Evolutionary conservation across 2,329 filamentous ascomycete species (phyloP), one percentile per base, ranked within the genome.

Genomic region (Phyllosticta citrichinensis): DNA sequence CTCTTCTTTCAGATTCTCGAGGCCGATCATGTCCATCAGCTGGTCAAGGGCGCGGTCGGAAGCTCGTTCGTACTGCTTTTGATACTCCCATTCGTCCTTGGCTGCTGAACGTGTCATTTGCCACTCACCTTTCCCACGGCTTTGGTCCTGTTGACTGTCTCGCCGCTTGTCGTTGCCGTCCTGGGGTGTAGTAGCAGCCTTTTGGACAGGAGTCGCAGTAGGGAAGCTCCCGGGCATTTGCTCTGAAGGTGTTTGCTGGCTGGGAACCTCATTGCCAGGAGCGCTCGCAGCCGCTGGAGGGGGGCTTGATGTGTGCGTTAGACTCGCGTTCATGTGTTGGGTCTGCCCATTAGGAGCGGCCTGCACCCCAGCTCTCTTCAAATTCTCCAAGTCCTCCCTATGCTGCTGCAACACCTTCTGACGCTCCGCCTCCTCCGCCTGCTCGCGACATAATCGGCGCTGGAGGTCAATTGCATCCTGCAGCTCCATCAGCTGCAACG

Each of bases 21-120:
- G 75, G 0, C 88, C 88, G 52, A 87, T 83, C 83, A 91, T 85
- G 0, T 69, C 71, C 84, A 91, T 90, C 9, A 92, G 67, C 0
- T 75, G 68, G 62, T 91, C 87, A 0, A 91, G 66, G 0, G 80
- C 75, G 0, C 71, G 66, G 63, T 83, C 88, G 0, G 66, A 65
- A 0, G 80, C 78, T 0, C 76, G 76, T 33, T 85, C 79, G 0
- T 71, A 67, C 1, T 72, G 56, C 67, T 90, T 90, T 65, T 85
- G 78, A 0, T 74, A 68, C 14, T 85, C 72, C 88, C 87, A 91
- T 19, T 89, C 83, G 1, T 74, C 71, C 0, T 71, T 70, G 0
- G 82, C 77, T 30, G 66, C 63, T 50, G 69, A 69, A 61, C 35
- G 20, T 2, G 40, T 33, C 1, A 20, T 1, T 9, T 59, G 40